Conservation (phyloP, 1,284 basidiomycete species). For the Ustilago tritici region DNA sequence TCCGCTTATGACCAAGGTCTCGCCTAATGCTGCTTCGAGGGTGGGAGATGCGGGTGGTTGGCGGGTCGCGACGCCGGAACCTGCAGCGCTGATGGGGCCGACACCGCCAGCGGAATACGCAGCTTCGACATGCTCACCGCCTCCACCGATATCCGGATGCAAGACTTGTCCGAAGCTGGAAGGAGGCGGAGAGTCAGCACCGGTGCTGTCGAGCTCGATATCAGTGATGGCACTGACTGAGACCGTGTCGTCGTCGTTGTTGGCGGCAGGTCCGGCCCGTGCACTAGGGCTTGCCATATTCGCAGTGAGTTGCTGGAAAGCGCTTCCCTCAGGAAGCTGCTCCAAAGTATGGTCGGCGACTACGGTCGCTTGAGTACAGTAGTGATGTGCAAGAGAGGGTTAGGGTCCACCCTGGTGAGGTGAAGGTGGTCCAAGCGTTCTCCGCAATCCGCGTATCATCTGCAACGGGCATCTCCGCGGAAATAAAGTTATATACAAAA, state of each 20-base stretch:
- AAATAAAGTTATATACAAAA: constrained; percentile 7
- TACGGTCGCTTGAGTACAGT: too few species aligned
- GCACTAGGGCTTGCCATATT: constrained; percentile 15
- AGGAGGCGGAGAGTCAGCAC: constrained; percentile 33
- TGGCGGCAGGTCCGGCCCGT: constrained; percentile 3
- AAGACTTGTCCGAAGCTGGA: constrained; percentile 9
- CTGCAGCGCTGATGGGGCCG: constrained; percentile 1
- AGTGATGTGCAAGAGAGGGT: neutral
- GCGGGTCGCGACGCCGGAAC: neutral
- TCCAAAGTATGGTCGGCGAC: neutral
- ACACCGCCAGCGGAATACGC: neutral
- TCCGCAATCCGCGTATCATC: neutral
- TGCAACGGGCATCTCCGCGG: constrained; percentile 25
- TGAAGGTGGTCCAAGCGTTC: constrained; percentile 21
- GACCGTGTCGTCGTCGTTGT: constrained; percentile 18
- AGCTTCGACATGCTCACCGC: neutral
- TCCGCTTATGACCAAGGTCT: constrained; percentile 71
- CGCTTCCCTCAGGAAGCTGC: neutral
- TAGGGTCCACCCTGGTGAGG: neutral
- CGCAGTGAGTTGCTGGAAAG: neutral
- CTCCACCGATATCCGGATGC: neutral
- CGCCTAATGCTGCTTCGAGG: constrained; percentile 30
- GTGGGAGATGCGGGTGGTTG: neutral
- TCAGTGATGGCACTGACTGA: constrained; percentile 21
- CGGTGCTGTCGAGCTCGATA: constrained; percentile 39